Evolutionary conservation across 257 asterid species (phyloP).

Genomic region (Lantana camara): DNA sequence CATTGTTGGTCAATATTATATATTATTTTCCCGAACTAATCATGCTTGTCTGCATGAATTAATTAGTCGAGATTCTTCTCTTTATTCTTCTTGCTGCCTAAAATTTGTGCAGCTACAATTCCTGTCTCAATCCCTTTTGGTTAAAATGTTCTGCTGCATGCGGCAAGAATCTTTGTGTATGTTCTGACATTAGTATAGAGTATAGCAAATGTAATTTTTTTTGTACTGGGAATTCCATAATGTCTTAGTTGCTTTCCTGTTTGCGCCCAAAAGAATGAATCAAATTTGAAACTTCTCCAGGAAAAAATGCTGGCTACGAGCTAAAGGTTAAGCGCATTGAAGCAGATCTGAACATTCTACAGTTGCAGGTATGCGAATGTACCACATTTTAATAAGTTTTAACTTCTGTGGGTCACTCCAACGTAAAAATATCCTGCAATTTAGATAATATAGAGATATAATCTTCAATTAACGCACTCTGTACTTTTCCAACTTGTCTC

Average conservation of each 20-base stretch:
- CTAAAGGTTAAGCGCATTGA: constrained; percentile 82
- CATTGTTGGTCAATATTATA: neutral
- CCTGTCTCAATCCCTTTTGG: constrained; percentile 3
- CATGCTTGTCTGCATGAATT: constrained; percentile 5
- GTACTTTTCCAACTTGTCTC: constrained; percentile 17
- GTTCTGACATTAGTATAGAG: neutral
- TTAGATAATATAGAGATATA: neutral
- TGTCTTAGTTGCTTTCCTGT: constrained; percentile 7
- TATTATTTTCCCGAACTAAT: constrained; percentile 2
- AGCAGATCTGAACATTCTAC: constrained; percentile 77
- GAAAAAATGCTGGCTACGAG: constrained; percentile 55
- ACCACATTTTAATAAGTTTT: neutral
- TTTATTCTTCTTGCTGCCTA: neutral
- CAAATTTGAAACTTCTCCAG: constrained; percentile 42
- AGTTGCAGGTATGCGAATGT: constrained; percentile 62
- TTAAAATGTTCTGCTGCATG: constrained; percentile 17
- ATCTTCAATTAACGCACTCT: neutral
- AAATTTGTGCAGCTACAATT: neutral
- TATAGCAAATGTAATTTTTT: neutral
- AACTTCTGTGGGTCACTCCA: neutral
- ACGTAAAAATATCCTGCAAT: no score
- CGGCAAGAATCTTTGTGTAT: constrained; percentile 3
- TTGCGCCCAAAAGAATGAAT: constrained; percentile 24
- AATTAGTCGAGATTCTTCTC: neutral
- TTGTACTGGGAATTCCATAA: no score